Conservation (phyloP, 805 yeast genomes). For the Starmera dryadoides region DNA sequence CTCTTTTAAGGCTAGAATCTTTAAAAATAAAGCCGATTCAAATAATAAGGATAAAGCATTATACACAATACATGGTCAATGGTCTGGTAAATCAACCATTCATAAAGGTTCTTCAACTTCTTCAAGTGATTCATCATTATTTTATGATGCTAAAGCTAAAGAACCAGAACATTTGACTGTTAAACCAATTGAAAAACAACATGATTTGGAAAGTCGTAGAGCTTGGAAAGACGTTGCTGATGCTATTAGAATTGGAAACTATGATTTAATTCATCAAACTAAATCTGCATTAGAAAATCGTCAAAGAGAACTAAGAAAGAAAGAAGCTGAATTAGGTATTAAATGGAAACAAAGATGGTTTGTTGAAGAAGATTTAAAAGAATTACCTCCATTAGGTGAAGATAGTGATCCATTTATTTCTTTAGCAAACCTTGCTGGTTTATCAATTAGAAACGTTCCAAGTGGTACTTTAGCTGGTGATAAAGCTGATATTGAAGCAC, state of each 20-base stretch:
- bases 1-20: constrained; percentile 80
- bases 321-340: constrained; percentile 56
- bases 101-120: constrained; percentile 45
- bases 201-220: constrained; percentile 72
- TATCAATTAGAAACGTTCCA: constrained; percentile 58
- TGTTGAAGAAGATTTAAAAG: constrained; percentile 36
- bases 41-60: constrained; percentile 54
- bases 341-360: constrained; percentile 86
- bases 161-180: constrained; percentile 55
- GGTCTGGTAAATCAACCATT: constrained; percentile 75
- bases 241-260: constrained; percentile 73
- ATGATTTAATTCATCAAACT: constrained; percentile 64
- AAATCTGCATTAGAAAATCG: constrained; percentile 75
- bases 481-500: constrained; percentile 43
- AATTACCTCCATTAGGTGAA: constrained; percentile 19
- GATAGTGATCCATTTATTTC: constrained; percentile 31
- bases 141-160: constrained; percentile 53
- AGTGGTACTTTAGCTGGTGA: constrained; percentile 55
- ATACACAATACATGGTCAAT: constrained; percentile 82
- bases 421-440: constrained; percentile 40
- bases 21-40: constrained; percentile 41
- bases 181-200: constrained; percentile 78
- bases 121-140: constrained; percentile 39
- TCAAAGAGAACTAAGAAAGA: constrained; percentile 76
- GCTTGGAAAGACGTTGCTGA: constrained; percentile 91